Evolutionary conservation across 805 yeast genomes (phyloP), one percentile per base, ranked within the genome.

Genomic region (Candida orba): DNA sequence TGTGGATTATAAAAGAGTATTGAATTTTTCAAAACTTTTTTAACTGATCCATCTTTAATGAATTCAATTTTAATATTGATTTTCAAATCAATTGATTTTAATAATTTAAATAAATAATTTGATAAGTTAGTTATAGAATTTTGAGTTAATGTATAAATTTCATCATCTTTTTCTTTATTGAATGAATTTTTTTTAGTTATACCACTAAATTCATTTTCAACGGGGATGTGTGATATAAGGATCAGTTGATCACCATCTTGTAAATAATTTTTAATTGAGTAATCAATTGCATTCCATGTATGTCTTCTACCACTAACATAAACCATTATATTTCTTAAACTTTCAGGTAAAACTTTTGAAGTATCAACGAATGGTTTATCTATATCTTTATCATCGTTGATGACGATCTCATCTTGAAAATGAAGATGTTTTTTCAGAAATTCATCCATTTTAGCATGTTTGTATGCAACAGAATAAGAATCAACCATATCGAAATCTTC

Each of bases 231-330:
- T 13, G 49, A 38, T 7, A 51, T 36, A 3, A 57, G 31, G 8
- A 49, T 39, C 31, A 57, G 32, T n/a, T 53, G 52, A 30, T 57
- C 62, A 36, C 62, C 62, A 44, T 56, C 53, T 35, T 45, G 27
- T 8, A 54, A 32, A 24, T 38, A 44, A 13, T 50, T 48, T 29
- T 49, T 44, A n/a, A 57, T 23, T 6, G 52, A 37, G 53, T 55
- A 57, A 35, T 55, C 55, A 22, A 57, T 37, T 1, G 58, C 50
- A 22, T 42, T 37, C 62, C 62, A 57, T 7, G 59, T 53, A 64
- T 84, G 91, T 43, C 67, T 71, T 46, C 91, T 66, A 3, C 88
- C 95, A 51, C 80, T 71, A 27, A 57, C 44, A 34, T 56, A 57
- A 3, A 52, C 32, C 30, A 54, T 39, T 18, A 56, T 40, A 17